Percentiles rank a stretch among this genome's conserved stretches.
Evolutionary conservation across 495 filamentous ascomycete genomes (phyloP).

Genomic region (Penicillium bovifimosum): DNA sequence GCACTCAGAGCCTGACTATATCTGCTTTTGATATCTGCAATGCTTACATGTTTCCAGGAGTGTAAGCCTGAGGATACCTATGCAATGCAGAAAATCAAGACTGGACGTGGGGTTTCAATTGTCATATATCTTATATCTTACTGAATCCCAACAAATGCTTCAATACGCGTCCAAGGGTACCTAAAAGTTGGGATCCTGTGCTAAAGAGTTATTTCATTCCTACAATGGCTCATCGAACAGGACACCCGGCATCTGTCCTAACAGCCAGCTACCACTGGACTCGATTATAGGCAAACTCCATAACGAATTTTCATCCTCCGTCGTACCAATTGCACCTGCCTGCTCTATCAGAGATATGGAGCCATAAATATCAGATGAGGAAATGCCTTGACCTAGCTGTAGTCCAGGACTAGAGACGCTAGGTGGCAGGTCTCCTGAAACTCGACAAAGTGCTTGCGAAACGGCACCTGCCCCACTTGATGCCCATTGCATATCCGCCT

Average conservation of each 20-base stretch:
- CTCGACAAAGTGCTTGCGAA: background rate
- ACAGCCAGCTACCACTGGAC: background rate
- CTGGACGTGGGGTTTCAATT: too few species aligned
- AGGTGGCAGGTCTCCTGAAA: background rate
- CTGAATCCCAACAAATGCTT: too few species aligned
- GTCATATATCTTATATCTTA: too few species aligned
- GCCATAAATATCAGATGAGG: background rate
- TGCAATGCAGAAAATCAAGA: too few species aligned
- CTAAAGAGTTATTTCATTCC: too few species aligned
- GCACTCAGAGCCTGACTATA: too few species aligned
- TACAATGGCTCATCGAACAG: background rate
- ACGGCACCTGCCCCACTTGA: background rate
- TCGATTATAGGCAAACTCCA: background rate
- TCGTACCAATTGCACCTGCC: background rate
- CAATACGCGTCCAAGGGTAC: too few species aligned
- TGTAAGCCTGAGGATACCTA: too few species aligned
- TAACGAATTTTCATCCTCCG: background rate
- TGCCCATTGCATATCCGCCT: background rate
- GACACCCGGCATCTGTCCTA: background rate
- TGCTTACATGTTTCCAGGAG: too few species aligned
- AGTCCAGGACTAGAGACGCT: background rate
- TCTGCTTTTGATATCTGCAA: too few species aligned
- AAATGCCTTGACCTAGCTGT: background rate
- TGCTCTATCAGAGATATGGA: background rate
- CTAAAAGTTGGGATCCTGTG: too few species aligned